These are phyloP conservation scores for Calonectria ilicicola DNA, from an alignment of 2,329 filamentous ascomycete species.

Conservation along the genomic window DNA sequence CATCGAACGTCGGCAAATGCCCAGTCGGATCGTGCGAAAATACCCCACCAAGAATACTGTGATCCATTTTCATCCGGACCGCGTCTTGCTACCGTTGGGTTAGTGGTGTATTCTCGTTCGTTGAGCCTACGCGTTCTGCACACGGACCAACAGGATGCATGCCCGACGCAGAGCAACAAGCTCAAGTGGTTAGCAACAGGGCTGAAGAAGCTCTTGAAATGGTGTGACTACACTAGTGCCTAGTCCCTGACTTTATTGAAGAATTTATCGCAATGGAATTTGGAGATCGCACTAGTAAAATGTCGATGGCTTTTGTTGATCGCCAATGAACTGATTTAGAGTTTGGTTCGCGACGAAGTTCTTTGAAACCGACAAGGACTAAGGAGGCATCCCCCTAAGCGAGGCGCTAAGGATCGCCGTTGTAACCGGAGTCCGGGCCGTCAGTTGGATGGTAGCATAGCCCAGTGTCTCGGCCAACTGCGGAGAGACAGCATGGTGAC, in stretches of 20 bases:
- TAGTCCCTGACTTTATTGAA: not conserved
- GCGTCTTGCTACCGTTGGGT: no score
- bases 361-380: not conserved
- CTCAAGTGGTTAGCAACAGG: no score
- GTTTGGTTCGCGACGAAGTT: not conserved
- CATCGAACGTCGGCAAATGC: not conserved
- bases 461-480: not conserved
- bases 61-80: no score
- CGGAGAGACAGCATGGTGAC: not conserved
- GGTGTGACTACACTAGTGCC: not conserved
- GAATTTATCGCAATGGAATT: not conserved
- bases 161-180: no score
- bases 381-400: not conserved
- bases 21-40: no score
- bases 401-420: not conserved
- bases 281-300: not conserved
- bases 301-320: not conserved
- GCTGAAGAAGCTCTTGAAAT: not conserved
- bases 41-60: no score
- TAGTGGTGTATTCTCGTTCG: no score
- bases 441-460: not conserved
- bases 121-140: no score
- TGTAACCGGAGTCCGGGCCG: slow-evolving; percentile 2
- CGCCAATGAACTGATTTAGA: not conserved
- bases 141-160: no score